Base-by-base conservation (phyloP, 345 rosid species). In the Populus ilicifolia region DNA sequence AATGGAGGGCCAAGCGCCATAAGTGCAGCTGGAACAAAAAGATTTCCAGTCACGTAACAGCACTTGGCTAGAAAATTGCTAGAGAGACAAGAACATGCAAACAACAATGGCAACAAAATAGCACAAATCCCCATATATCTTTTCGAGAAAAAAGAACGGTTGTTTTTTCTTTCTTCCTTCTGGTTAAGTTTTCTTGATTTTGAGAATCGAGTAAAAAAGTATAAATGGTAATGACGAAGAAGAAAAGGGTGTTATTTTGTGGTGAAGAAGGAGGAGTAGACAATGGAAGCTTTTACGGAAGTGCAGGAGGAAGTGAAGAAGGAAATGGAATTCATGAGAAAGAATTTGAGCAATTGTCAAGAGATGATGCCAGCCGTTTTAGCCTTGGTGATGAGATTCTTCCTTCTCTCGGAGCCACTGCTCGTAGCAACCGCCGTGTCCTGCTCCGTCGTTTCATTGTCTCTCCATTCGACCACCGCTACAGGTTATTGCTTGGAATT, bases 371-470 rank as follows among this genome's bases (percentile, higher is more conserved):
- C 3, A 89, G 96, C 84, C 88, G 79, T 20, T 89, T 86, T 67
- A 92, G 97, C 80, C 73, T 92, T 69, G 82, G 84, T 64, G 88
- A 80, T 41, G 92, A 87, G 18, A 79, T 94, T 67, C 87, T 94
- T 20, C 98, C 98, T 44, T 80, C 97, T 59, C 96, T 94, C 11
- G 98, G 98, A 4, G 87, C 88, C 50, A 79, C 85, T 36, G 74
- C 68, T 70, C 84, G 81, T n/a, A 78, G 81, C 70, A 68, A 67
- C 62, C 90, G 89, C 35, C 83, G 83, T 33, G 65, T 81, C 30
- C 77, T 67, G 63, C 90, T 91, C 69, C 90, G 87, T 36, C 86
- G 80, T 50, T 88, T 79, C 80, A 86, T 92, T 76, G 27, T 94
- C 75, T 89, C 96, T 21, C 97, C 97, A 4, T 90, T 88, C 41